Conservation (phyloP, 2,329 filamentous ascomycete species). For the Tolypocladium pustulatum region DNA sequence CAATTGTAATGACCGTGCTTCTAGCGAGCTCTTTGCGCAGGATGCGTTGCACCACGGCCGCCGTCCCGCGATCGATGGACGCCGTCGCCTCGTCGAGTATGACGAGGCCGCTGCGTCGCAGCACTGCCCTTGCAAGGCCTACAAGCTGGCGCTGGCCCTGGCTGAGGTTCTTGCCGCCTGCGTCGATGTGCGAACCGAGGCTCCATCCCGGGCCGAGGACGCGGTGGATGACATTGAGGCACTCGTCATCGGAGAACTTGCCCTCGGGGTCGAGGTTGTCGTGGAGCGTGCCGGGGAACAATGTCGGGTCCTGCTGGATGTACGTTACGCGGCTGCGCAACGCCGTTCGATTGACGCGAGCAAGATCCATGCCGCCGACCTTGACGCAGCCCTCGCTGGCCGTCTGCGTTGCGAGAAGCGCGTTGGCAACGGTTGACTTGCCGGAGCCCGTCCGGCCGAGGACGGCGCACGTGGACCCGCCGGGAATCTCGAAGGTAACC, state of each 20-base stretch:
- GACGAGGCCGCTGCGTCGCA: slow-evolving; percentile 49
- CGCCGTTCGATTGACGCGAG: slow-evolving; percentile 40
- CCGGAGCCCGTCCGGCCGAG: slow-evolving; percentile 79
- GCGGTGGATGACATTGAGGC: slow-evolving; percentile 41
- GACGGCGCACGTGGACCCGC: slow-evolving; percentile 51
- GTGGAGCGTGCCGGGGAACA: slow-evolving; percentile 48
- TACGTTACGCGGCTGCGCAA: slow-evolving; percentile 50
- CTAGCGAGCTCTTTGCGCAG: slow-evolving; percentile 41
- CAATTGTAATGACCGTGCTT: slow-evolving; percentile 56
- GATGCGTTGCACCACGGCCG: slow-evolving; percentile 45
- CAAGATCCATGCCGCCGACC: slow-evolving; percentile 44
- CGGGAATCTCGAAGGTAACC: slow-evolving; percentile 63
- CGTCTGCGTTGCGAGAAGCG: slow-evolving; percentile 44
- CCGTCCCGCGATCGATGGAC: slow-evolving; percentile 50
- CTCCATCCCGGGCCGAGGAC: slow-evolving; percentile 44
- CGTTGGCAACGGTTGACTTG: slow-evolving; percentile 65
- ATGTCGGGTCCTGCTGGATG: slow-evolving; percentile 53
- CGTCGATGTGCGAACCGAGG: slow-evolving; percentile 42
- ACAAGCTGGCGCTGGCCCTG: slow-evolving; percentile 55
- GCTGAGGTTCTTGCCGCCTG: slow-evolving; percentile 50
- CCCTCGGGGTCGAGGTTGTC: slow-evolving; percentile 60
- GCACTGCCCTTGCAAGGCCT: slow-evolving; percentile 47
- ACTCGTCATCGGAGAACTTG: slow-evolving; percentile 43
- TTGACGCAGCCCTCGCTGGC: slow-evolving; percentile 39
- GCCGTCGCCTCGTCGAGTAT: slow-evolving; percentile 57